phyloP scores from a whole-genome alignment of 345 rosid genomes.

The Carallia pectinifolia region DNA sequence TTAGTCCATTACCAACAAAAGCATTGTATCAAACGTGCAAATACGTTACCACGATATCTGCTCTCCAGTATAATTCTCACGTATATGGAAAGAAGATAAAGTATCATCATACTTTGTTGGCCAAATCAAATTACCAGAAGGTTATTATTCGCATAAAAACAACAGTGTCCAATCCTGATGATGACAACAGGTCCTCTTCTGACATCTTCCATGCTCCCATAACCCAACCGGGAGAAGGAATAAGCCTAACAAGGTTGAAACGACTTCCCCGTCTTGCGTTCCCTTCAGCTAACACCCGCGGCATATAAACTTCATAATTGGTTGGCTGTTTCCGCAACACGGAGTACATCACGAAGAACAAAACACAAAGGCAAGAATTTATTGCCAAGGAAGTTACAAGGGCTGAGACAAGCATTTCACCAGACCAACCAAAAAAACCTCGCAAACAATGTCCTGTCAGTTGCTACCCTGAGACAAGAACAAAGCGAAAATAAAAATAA shows the following conservation, averaged over 20 bases:
- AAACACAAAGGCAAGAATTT: slow-evolving; percentile 70
- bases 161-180: slow-evolving; percentile 78
- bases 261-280: slow-evolving; percentile 46
- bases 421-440: slow-evolving; percentile 18
- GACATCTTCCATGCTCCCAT: slow-evolving; percentile 65
- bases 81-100: not conserved
- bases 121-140: slow-evolving; percentile 52
- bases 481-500: not conserved
- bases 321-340: slow-evolving; percentile 74
- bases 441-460: slow-evolving; percentile 5
- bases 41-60: not conserved
- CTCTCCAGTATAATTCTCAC: not conserved
- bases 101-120: not conserved
- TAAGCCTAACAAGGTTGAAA: slow-evolving; percentile 66
- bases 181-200: slow-evolving; percentile 60
- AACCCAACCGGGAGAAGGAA: slow-evolving; percentile 89
- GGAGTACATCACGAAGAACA: slow-evolving; percentile 69
- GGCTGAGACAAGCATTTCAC: slow-evolving; percentile 84
- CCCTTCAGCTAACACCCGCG: slow-evolving; percentile 71
- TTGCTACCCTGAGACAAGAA: slow-evolving; percentile 21
- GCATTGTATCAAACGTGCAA: not conserved
- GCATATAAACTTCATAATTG: slow-evolving; percentile 66
- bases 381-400: slow-evolving; percentile 83
- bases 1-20: not conserved
- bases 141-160: slow-evolving; percentile 78